Evolutionary conservation across 495 filamentous ascomycete genomes (phyloP).

Genomic region (Neurospora sp.): DNA sequence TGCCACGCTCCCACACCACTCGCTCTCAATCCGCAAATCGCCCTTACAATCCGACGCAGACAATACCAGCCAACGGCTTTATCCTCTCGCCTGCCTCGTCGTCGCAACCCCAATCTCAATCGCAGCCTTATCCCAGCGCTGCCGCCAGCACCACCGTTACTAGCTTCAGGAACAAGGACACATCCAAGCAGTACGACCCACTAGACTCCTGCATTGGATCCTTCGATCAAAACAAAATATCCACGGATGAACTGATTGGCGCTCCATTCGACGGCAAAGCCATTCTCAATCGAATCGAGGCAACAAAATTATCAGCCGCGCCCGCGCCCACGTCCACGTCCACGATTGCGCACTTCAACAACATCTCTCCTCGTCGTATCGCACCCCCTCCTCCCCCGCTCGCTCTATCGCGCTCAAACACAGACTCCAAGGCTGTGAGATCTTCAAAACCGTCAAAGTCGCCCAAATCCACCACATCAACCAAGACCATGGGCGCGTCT

Average conservation of each 20-base stretch:
- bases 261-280: conserved; percentile 58
- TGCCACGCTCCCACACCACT: conserved; percentile 28
- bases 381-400: conserved; percentile 41
- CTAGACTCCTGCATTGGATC: conserved; percentile 1
- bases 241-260: conserved; percentile 58
- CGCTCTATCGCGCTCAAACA: conserved; percentile 46
- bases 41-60: conserved; percentile 25
- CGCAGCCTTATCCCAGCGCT: conserved; percentile 3
- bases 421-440: conserved; percentile 46
- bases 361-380: conserved; percentile 26
- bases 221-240: neutral
- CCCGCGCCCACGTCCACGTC: conserved; percentile 23
- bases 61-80: conserved; percentile 26
- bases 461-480: neutral
- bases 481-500: conserved; percentile 14
- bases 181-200: neutral
- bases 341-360: neutral
- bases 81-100: conserved; percentile 4
- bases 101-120: conserved; percentile 6
- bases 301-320: conserved; percentile 37
- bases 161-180: neutral
- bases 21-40: conserved; percentile 16
- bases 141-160: conserved; percentile 1
- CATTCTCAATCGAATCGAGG: conserved; percentile 60
- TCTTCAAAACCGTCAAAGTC: conserved; percentile 8